Evolutionary conservation across 257 asterid genomes (phyloP).

Genomic region (Pogostemon cablin): DNA sequence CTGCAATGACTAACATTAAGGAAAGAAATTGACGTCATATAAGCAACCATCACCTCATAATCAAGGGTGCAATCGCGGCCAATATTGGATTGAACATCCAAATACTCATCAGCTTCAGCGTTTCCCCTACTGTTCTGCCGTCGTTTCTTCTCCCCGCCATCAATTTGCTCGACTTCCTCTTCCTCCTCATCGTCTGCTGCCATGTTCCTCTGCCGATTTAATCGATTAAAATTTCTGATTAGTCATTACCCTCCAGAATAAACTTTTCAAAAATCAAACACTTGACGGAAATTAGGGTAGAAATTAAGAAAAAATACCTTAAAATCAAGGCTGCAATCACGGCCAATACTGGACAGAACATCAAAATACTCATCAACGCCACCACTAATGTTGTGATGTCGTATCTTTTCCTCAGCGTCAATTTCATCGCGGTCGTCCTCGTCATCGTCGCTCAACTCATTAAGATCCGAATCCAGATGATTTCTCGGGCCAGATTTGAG

Average conservation of each 20-base stretch:
- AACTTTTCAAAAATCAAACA: too few relatives aligned
- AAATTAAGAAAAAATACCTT: slow-evolving; percentile 54
- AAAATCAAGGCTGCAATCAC: slow-evolving; percentile 79
- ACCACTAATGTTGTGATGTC: slow-evolving; percentile 28
- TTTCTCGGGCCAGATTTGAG: slow-evolving; percentile 29
- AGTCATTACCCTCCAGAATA: too few relatives aligned
- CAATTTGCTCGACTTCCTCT: slow-evolving; percentile 35
- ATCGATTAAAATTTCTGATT: too few relatives aligned
- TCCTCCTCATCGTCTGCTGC: slow-evolving; percentile 25
- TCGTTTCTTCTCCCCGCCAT: slow-evolving; percentile 34
- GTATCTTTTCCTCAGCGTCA: slow-evolving; percentile 35
- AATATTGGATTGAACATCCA: slow-evolving; percentile 65
- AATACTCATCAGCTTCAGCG: slow-evolving; percentile 39
- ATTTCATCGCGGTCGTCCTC: slow-evolving; percentile 36
- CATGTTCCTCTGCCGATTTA: too few relatives aligned
- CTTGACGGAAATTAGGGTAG: neutral
- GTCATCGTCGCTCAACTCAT: slow-evolving; percentile 35
- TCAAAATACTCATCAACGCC: slow-evolving; percentile 50
- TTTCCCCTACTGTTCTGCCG: slow-evolving; percentile 27
- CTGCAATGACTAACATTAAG: neutral
- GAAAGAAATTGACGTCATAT: neutral
- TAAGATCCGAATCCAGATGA: slow-evolving; percentile 39
- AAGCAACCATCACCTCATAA: slow-evolving; percentile 54
- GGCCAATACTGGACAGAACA: slow-evolving; percentile 72
- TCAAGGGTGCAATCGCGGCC: slow-evolving; percentile 93